Evolutionary conservation across 148 eudicot genomes (phyloP).

Genomic region (Bassia scoparia): DNA sequence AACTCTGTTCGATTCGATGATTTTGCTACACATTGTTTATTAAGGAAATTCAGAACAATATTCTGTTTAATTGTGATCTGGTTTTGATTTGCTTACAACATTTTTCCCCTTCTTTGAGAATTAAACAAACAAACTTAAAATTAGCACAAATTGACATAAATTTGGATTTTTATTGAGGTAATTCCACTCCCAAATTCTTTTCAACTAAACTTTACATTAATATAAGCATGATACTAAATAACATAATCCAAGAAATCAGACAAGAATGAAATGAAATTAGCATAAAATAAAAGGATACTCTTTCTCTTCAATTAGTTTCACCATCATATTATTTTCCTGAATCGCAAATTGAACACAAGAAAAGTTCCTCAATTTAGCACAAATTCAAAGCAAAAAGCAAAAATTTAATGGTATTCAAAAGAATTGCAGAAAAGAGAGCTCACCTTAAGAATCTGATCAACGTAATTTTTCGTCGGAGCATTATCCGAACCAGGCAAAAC

Average conservation of each 20-base stretch:
- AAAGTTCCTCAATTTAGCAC: not conserved
- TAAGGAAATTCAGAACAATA: constrained; percentile 12
- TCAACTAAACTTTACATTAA: too few relatives aligned
- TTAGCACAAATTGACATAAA: too few relatives aligned
- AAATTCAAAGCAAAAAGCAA: not conserved
- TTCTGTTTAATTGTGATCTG: too few relatives aligned
- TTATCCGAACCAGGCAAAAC: not conserved
- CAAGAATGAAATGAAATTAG: not conserved
- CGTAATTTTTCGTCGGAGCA: constrained; percentile 34
- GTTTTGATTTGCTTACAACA: too few relatives aligned
- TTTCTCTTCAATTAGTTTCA: constrained; percentile 31
- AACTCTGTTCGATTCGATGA: constrained; percentile 45
- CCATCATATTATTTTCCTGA: constrained; percentile 25
- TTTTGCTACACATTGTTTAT: constrained; percentile 37
- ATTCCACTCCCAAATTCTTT: not conserved
- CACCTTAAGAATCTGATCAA: constrained; percentile 57
- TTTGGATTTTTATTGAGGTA: too few relatives aligned
- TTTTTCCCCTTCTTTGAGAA: too few relatives aligned
- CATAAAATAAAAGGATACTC: constrained; percentile 35
- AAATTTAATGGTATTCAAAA: not conserved
- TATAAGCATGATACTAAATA: not conserved
- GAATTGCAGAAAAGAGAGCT: not conserved
- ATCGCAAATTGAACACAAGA: constrained; percentile 1
- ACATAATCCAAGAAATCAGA: not conserved
- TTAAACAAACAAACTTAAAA: too few relatives aligned